These are phyloP conservation scores for Borovskyia barvae DNA, from an alignment of 208 protist species.

Conservation along the genomic window DNA sequence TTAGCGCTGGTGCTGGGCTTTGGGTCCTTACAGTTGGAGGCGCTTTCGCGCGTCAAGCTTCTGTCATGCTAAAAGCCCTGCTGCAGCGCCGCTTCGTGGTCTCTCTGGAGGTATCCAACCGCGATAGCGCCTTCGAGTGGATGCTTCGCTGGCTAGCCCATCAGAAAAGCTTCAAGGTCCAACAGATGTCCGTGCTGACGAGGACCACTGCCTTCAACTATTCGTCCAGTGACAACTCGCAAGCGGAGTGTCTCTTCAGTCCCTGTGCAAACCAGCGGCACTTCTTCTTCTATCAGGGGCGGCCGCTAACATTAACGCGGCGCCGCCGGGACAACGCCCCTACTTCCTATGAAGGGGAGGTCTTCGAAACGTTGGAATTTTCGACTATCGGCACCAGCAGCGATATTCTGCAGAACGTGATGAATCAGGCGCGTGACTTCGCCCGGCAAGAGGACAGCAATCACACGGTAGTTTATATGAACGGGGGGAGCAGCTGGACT, in stretches of 20 bases:
- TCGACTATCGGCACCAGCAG: constrained; percentile 61
- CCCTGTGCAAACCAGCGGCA: constrained; percentile 79
- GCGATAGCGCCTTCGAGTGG: constrained; percentile 77
- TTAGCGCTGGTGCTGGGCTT: constrained; percentile 83
- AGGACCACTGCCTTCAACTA: constrained; percentile 40
- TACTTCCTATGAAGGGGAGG: constrained; percentile 63
- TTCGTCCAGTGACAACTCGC: constrained; percentile 64
- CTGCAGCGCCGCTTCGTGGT: constrained; percentile 69
- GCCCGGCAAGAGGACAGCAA: constrained; percentile 65
- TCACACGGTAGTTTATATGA: constrained; percentile 86
- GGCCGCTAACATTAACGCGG: constrained; percentile 72
- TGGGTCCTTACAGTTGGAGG: constrained; percentile 82
- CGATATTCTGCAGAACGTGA: constrained; percentile 58
- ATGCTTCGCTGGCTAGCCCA: constrained; percentile 84
- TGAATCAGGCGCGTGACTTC: constrained; percentile 66
- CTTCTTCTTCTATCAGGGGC: constrained; percentile 78
- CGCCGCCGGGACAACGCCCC: constrained; percentile 56
- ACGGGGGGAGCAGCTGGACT: constrained; percentile 70
- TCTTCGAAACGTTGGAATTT: constrained; percentile 82
- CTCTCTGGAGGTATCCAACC: constrained; percentile 83
- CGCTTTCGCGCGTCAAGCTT: constrained; percentile 42
- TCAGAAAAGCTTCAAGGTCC: constrained; percentile 60
- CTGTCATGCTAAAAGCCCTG: constrained; percentile 32
- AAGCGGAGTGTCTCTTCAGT: constrained; percentile 59
- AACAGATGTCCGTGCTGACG: constrained; percentile 82